Evolutionary conservation across 1,284 basidiomycete genomes (phyloP).

Genomic region (Apiotrichum brassicae): DNA sequence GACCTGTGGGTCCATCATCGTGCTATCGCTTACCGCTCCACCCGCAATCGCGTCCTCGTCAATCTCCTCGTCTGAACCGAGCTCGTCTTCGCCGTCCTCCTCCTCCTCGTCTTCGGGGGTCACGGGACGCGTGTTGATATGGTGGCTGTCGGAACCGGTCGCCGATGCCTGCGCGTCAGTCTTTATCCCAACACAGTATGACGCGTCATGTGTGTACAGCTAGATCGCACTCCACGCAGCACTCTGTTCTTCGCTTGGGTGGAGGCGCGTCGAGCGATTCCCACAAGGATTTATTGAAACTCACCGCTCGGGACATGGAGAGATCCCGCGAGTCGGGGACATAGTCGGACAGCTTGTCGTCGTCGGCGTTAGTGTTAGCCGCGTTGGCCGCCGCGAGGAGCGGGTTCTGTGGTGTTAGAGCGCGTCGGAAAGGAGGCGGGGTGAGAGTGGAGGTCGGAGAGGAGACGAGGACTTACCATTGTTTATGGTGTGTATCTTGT

Average conservation of each 20-base stretch:
- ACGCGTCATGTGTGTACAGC: no score
- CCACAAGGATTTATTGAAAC: no score
- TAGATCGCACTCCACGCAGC: no score
- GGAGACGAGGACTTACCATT: no score
- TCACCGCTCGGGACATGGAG: constrained; percentile 42
- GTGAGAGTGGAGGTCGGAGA: neutral
- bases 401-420: constrained; percentile 30
- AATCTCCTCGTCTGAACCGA: constrained; percentile 29
- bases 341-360: constrained; percentile 45
- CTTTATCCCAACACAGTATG: no score
- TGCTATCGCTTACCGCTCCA: constrained; percentile 6
- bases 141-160: constrained; percentile 33
- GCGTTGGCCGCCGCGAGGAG: constrained; percentile 41
- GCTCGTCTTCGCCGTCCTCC: constrained; percentile 26
- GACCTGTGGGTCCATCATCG: neutral
- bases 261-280: no score
- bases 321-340: constrained; percentile 41
- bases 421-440: neutral
- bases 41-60: constrained; percentile 19
- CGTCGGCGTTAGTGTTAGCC: constrained; percentile 16
- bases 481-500: no score
- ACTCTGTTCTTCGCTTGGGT: no score
- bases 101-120: constrained; percentile 27
- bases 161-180: constrained; percentile 29
- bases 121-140: constrained; percentile 38